Evolutionary conservation across 148 eudicot genomes (phyloP).

Genomic region (Linanthus parryae): DNA sequence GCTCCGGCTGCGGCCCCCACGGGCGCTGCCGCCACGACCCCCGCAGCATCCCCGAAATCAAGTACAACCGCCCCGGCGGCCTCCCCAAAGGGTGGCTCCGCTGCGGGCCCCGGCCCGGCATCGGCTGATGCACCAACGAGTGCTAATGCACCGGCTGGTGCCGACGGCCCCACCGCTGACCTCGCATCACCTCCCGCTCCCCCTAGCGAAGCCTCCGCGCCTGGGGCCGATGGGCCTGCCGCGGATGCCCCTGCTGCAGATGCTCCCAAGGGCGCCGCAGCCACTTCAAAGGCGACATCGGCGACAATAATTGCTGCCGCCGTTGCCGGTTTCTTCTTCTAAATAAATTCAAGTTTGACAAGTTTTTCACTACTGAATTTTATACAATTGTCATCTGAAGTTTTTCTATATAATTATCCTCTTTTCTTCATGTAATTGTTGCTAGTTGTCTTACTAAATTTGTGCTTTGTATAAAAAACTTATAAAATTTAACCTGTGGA

Average conservation of each 20-base stretch:
- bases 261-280: conserved; percentile 11
- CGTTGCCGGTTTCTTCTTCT: not conserved
- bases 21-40: not conserved
- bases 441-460: no score
- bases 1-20: not conserved
- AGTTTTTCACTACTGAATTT: no score
- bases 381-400: no score
- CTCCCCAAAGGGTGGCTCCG: no score
- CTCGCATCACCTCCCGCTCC: conserved; percentile 24
- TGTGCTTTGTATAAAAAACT: no score
- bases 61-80: not conserved
- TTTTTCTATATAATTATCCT: no score
- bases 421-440: no score
- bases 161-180: conserved; percentile 6
- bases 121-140: conserved; percentile 2
- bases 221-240: not conserved
- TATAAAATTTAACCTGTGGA: no score
- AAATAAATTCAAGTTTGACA: not conserved
- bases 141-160: not conserved
- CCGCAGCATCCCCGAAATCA: not conserved
- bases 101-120: not conserved
- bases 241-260: conserved; percentile 10
- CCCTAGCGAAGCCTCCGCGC: conserved; percentile 12
- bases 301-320: not conserved
- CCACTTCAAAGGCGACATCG: conserved; percentile 2